Evolutionary conservation across 495 filamentous ascomycete species (phyloP), one percentile per base, ranked within the genome.

Genomic region (Letharia lupina): DNA sequence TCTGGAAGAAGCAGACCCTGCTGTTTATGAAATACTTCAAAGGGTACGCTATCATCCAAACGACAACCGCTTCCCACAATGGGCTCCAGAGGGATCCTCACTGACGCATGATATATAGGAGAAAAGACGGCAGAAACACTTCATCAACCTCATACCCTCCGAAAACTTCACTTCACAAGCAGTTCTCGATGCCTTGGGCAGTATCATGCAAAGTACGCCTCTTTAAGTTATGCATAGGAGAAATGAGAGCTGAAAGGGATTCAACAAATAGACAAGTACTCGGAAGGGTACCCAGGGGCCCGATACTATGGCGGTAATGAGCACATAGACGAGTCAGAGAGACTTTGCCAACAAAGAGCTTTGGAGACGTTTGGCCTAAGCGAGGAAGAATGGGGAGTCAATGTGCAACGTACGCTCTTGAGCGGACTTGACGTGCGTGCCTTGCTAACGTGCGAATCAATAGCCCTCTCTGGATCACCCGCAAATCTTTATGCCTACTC

Each of bases 141-240:
- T 96, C 75, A 93, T 98, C 77, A 98, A 98, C 79, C 85, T 98
- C 64, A 98, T 98, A 67, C 94, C 94, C 20, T 98, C 94, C 31
- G 94, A 98, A 78, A 98, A 98, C 79, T 98, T 98, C 77, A 98
- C 94, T 13, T 97, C 94, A 20, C 91, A 97, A 75, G 91, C 94
- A 31, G 94, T 98, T 15, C 85, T 97, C 47, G 94, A 98, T 84
- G 92, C 93, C 12, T 80, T 98, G 65, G 94, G 94, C 72, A 97
- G 93, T 81, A 89, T 95, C 37, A 98, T 98, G 94, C 93, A 98
- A 79, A 98, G 91, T 94, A 80, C 62, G 88, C 78, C 35, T 52
- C 50, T 5, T 16, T 18, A 48, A 20, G 11, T 59, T 23, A 3
- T 39, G 4, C 18, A 35, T 2, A 40, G 65, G 48, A 54, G 58